These are phyloP conservation scores for Ceratocystis destructans DNA, from an alignment of 2,329 filamentous ascomycete species.

Conservation along the genomic window DNA sequence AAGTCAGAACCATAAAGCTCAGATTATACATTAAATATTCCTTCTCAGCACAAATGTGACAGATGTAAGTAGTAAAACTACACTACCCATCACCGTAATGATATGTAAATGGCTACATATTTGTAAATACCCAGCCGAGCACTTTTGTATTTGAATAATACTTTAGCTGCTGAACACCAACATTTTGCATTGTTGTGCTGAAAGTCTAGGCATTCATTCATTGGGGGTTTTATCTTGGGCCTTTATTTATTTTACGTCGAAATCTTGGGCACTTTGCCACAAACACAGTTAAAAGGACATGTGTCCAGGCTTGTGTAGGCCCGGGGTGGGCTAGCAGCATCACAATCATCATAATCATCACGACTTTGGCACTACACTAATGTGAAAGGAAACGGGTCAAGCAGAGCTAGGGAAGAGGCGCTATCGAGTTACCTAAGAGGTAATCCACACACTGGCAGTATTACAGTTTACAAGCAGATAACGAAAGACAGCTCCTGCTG, in stretches of 20 bases:
- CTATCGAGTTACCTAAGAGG: background rate
- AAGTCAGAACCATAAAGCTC: background rate
- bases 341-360: background rate
- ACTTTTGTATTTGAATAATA: too few species aligned
- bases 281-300: background rate
- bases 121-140: too few species aligned
- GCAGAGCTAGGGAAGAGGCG: background rate
- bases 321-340: background rate
- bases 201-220: background rate
- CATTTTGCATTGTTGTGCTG: background rate
- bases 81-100: background rate
- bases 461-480: conserved; percentile 4
- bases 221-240: background rate
- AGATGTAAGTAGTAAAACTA: background rate
- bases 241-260: too few species aligned
- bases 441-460: background rate
- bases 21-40: background rate
- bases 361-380: background rate
- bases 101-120: too few species aligned
- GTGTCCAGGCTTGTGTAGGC: background rate
- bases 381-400: background rate
- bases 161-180: background rate
- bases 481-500: conserved; percentile 20
- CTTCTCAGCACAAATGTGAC: background rate
- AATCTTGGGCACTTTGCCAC: background rate